These are phyloP conservation scores for Chaetomium sp. DNA, from an alignment of 2,329 filamentous ascomycete species.

Conservation along the genomic window DNA sequence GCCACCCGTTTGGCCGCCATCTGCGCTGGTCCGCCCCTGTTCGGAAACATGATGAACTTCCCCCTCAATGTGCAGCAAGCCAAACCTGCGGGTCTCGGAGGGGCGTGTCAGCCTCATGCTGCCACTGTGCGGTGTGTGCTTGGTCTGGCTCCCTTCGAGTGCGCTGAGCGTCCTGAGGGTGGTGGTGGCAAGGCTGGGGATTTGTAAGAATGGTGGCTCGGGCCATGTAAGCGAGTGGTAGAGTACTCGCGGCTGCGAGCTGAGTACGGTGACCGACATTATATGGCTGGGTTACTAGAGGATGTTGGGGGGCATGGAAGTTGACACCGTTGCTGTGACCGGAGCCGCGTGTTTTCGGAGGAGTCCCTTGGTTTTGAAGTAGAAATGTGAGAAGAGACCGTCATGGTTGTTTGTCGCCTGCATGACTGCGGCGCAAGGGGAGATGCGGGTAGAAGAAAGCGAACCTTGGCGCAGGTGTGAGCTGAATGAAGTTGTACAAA, in stretches of 20 bases:
- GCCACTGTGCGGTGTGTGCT: background rate
- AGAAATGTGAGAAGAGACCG: background rate
- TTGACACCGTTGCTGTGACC: background rate
- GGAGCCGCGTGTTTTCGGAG: background rate
- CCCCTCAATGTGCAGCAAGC: conserved; percentile 15
- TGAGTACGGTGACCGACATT: conserved; percentile 11
- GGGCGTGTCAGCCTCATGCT: conserved; percentile 20
- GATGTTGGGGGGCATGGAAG: background rate
- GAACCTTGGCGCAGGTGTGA: conserved; percentile 4
- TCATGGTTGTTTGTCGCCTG: conserved; percentile 15
- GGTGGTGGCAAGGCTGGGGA: background rate
- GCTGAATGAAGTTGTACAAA: conserved; percentile 15
- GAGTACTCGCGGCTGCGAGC: background rate
- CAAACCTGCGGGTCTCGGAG: background rate
- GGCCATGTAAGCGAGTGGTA: background rate
- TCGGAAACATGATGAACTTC: conserved; percentile 8
- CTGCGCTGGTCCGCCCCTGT: background rate
- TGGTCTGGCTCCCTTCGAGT: background rate
- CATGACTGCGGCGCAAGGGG: conserved; percentile 21
- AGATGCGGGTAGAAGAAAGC: background rate
- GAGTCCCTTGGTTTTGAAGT: background rate
- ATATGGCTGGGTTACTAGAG: background rate
- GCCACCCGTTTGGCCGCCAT: background rate
- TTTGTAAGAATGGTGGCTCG: background rate
- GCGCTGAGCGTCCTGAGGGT: background rate